A percentile compares a stretch with the other conserved stretches of the same genome.
These are phyloP conservation scores for Escovopsis sp. DNA, from an alignment of 2,329 filamentous ascomycete species.

Conservation along the genomic window DNA sequence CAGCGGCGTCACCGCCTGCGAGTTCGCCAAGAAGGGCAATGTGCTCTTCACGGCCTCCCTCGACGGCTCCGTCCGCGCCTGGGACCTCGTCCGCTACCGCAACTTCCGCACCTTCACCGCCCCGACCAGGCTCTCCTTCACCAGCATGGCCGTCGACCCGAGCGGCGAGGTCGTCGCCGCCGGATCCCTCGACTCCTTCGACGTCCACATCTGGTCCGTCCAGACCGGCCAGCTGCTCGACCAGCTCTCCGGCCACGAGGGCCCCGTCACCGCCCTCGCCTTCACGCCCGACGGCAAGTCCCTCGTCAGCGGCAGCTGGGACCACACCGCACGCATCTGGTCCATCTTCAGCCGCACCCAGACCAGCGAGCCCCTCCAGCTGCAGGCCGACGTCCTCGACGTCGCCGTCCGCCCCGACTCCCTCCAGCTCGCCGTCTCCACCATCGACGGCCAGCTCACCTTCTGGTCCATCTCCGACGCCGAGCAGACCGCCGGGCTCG, in stretches of 20 bases:
- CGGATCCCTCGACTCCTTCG: slow-evolving; percentile 88
- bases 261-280: slow-evolving; percentile 73
- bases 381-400: slow-evolving; percentile 79
- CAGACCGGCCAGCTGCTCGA: slow-evolving; percentile 94
- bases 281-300: slow-evolving; percentile 78
- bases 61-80: slow-evolving; percentile 86
- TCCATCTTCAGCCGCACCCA: slow-evolving; percentile 88
- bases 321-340: slow-evolving; percentile 90
- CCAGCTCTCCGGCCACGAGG: slow-evolving; percentile 80
- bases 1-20: slow-evolving; percentile 82
- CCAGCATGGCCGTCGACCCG: slow-evolving; percentile 88
- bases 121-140: slow-evolving; percentile 79
- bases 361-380: slow-evolving; percentile 82
- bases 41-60: slow-evolving; percentile 91
- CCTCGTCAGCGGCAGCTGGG: slow-evolving; percentile 89
- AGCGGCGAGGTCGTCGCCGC: slow-evolving; percentile 94
- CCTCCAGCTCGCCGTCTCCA: slow-evolving; percentile 78
- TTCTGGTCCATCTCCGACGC: slow-evolving; percentile 92
- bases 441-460: slow-evolving; percentile 80
- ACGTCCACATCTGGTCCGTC: slow-evolving; percentile 96
- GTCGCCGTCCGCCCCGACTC: slow-evolving; percentile 83
- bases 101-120: slow-evolving; percentile 98
- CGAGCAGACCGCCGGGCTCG: slow-evolving; percentile 69
- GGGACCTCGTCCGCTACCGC: slow-evolving; percentile 89
- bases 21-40: slow-evolving; percentile 89